Conservation (phyloP, 2,329 filamentous ascomycete genomes). For the Cladosporium sp. region DNA sequence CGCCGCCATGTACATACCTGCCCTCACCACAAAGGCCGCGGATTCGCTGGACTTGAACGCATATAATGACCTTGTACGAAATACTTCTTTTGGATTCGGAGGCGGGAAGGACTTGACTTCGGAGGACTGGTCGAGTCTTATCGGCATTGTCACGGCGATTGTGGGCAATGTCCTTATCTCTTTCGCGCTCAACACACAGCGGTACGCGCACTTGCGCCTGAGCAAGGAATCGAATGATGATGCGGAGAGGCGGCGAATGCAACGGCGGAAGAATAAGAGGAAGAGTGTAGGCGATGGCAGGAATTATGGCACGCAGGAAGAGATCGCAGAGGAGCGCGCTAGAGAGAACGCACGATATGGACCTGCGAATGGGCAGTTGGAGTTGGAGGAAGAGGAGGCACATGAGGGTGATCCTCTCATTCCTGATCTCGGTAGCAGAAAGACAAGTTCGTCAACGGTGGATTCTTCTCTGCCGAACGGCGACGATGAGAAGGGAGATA, state of each 20-base stretch:
- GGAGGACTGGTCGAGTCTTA: constrained; percentile 78
- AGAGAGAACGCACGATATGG: constrained; percentile 26
- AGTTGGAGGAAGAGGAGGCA: constrained; percentile 36
- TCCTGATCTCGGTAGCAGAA: constrained; percentile 51
- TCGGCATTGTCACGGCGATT: constrained; percentile 92
- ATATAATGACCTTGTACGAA: constrained; percentile 5
- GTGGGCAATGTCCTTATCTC: constrained; percentile 92
- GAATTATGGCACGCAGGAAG: constrained; percentile 48
- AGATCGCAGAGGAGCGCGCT: constrained; percentile 36
- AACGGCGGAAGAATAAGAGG: constrained; percentile 27
- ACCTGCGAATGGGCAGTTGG: constrained; percentile 28
- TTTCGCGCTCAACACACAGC: constrained; percentile 91
- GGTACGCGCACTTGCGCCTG: constrained; percentile 88
- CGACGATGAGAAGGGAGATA: constrained; percentile 39
- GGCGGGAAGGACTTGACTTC: constrained; percentile 7
- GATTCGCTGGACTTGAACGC: background rate
- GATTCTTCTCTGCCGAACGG: constrained; percentile 10
- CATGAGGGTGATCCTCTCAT: constrained; percentile 55
- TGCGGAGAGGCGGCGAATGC: constrained; percentile 33
- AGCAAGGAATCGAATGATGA: constrained; percentile 65
- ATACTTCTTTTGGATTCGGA: constrained; percentile 7
- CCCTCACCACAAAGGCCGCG: background rate
- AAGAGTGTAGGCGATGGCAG: background rate
- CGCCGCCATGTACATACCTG: constrained; percentile 17
- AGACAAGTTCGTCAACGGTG: constrained; percentile 40